Conservation (phyloP, 495 filamentous ascomycete species). For the Xylaria bambusicola region DNA sequence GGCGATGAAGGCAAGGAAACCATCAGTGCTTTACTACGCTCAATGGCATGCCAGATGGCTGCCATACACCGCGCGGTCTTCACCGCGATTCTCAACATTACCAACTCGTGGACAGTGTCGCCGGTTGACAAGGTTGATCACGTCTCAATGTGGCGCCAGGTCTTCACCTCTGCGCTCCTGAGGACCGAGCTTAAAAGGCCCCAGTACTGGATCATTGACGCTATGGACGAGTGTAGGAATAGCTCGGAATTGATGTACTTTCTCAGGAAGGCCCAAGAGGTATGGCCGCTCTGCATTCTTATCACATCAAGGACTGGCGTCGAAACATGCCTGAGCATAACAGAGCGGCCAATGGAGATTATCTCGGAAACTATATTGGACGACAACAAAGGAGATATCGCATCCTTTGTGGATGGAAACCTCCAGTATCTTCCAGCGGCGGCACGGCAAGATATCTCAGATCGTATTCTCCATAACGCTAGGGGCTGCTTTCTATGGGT, state of each 20-base stretch:
- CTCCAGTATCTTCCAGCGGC: constrained; percentile 9
- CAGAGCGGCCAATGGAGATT: constrained; percentile 20
- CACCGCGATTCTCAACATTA: constrained; percentile 13
- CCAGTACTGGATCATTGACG: constrained; percentile 35
- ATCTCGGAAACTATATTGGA: constrained; percentile 18
- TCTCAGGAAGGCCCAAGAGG: constrained; percentile 16
- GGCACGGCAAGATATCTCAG: constrained; percentile 24
- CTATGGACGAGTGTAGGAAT: constrained; percentile 23
- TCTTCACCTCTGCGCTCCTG: constrained; percentile 26
- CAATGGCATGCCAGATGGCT: constrained; percentile 36
- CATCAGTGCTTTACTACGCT: constrained; percentile 21
- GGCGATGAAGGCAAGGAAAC: not conserved
- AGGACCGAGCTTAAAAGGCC: not conserved
- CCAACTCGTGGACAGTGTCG: not conserved
- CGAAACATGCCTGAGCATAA: not conserved
- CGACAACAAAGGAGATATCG: constrained; percentile 2
- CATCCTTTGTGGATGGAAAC: constrained; percentile 2
- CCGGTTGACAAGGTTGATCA: constrained; percentile 25
- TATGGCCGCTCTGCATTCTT: constrained; percentile 20
- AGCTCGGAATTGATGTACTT: constrained; percentile 9
- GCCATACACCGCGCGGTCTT: constrained; percentile 17
- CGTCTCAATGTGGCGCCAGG: constrained; percentile 22
- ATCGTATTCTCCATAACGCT: constrained; percentile 35
- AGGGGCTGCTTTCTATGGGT: constrained; percentile 39
- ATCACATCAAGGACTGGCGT: constrained; percentile 16